A percentile compares a stretch with the other conserved stretches of the same genome.
Evolutionary conservation across 192 early-diverging fungal genomes (phyloP).

Genomic region (Funneliformis geosporum): DNA sequence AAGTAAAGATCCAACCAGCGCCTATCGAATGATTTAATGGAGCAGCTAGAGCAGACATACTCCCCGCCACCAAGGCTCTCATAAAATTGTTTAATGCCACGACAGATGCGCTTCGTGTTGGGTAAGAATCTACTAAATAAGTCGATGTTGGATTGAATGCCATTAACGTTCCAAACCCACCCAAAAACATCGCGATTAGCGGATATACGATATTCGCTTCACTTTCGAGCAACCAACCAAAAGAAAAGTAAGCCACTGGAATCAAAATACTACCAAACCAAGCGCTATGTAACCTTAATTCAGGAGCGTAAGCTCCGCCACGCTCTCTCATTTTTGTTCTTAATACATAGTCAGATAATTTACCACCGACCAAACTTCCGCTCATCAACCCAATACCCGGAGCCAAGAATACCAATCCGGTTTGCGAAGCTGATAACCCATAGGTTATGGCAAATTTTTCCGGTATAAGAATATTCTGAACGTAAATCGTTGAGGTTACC

Average conservation of each 20-base stretch:
- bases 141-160: not conserved
- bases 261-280: slow-evolving; percentile 40
- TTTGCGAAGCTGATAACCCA: not conserved
- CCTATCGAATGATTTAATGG: not conserved
- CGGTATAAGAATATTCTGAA: slow-evolving; percentile 4
- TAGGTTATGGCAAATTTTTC: not conserved
- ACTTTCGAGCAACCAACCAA: slow-evolving; percentile 40
- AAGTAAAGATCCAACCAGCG: not conserved
- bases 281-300: slow-evolving; percentile 32
- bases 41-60: not conserved
- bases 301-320: not conserved
- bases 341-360: slow-evolving; percentile 43
- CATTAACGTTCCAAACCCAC: not conserved
- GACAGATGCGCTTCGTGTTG: slow-evolving; percentile 7
- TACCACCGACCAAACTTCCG: slow-evolving; percentile 45
- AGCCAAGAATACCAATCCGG: slow-evolving; percentile 34
- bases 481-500: not conserved
- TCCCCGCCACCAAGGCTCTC: not conserved
- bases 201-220: slow-evolving; percentile 22
- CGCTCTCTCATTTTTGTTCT: not conserved
- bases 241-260: slow-evolving; percentile 36
- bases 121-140: slow-evolving; percentile 6
- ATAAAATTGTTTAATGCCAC: not conserved
- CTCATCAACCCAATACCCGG: slow-evolving; percentile 42
- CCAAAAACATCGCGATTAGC: slow-evolving; percentile 35